Evolutionary conservation across 2,329 filamentous ascomycete genomes (phyloP).

Genomic region (Colletotrichum trifolii): DNA sequence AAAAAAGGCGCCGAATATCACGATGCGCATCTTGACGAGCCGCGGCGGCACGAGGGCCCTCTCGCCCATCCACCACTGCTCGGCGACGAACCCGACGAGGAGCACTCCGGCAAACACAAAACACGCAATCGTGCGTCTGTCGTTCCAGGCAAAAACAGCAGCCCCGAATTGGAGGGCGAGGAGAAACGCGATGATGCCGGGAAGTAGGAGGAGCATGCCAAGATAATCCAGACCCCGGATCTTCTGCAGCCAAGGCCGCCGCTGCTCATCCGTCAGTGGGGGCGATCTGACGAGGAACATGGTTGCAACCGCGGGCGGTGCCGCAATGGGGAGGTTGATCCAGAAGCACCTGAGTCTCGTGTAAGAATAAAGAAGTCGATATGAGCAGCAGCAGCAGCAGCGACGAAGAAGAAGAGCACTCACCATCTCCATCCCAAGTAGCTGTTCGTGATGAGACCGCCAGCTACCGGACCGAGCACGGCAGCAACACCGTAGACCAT

Average conservation of each 20-base stretch:
- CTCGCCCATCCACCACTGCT: constrained; percentile 48
- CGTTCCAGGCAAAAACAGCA: constrained; percentile 45
- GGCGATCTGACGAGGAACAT: constrained; percentile 39
- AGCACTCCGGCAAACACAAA: constrained; percentile 44
- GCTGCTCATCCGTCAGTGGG: constrained; percentile 27
- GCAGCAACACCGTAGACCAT: constrained; percentile 31
- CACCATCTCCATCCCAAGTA: constrained; percentile 27
- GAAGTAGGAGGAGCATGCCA: constrained; percentile 39
- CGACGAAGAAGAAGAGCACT: not conserved
- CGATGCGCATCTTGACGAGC: constrained; percentile 46
- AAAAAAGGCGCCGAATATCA: constrained; percentile 40
- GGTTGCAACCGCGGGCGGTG: constrained; percentile 39
- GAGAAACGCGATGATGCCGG: constrained; percentile 50
- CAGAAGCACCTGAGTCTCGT: constrained; percentile 38
- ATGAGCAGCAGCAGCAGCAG: too few species aligned
- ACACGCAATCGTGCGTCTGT: constrained; percentile 44
- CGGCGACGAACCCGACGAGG: constrained; percentile 41
- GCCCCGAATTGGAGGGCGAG: constrained; percentile 58
- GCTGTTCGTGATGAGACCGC: constrained; percentile 37
- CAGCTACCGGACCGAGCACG: constrained; percentile 20
- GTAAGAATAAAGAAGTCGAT: too few species aligned
- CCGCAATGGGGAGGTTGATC: constrained; percentile 46
- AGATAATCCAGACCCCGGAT: constrained; percentile 37
- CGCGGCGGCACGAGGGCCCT: constrained; percentile 50
- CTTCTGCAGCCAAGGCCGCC: constrained; percentile 33